Percentiles rank a stretch among this genome's conserved stretches.
These are phyloP conservation scores for Chlorella sorokiniana DNA, from an alignment of 139 green algal species.

Conservation along the genomic window DNA sequence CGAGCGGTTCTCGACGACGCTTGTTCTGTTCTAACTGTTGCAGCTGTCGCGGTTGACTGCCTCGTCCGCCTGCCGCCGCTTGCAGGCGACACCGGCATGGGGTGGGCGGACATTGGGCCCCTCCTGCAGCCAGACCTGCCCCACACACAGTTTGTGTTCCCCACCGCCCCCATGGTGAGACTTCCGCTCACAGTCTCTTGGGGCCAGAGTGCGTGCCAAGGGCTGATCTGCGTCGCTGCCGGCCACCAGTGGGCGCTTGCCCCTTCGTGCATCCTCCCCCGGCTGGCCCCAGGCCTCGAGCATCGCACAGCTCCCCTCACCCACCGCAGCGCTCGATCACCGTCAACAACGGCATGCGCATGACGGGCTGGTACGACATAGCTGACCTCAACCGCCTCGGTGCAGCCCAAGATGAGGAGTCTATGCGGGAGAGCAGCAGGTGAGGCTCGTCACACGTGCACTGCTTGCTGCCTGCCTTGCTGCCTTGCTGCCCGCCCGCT, in stretches of 20 bases:
- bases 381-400: conserved; percentile 21
- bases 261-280: no score
- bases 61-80: not conserved
- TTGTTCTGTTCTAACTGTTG: no score
- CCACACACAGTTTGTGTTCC: conserved; percentile 48
- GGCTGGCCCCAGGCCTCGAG: not conserved
- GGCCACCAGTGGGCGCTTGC: no score
- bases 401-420: conserved; percentile 17
- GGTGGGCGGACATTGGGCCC: conserved; percentile 42
- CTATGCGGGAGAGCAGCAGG: conserved; percentile 29
- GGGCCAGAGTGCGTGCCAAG: no score
- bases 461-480: not conserved
- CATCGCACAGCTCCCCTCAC: not conserved
- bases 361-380: conserved; percentile 49
- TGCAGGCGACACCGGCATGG: conserved; percentile 43
- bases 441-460: no score
- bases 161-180: conserved; percentile 37
- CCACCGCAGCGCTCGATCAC: conserved; percentile 20
- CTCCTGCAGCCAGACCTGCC: conserved; percentile 36
- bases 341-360: conserved; percentile 38
- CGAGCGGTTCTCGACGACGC: no score
- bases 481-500: not conserved
- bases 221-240: no score
- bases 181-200: no score
- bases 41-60: not conserved